Base-by-base conservation (phyloP, 805 yeast species). In the Teunomyces tritomae region DNA sequence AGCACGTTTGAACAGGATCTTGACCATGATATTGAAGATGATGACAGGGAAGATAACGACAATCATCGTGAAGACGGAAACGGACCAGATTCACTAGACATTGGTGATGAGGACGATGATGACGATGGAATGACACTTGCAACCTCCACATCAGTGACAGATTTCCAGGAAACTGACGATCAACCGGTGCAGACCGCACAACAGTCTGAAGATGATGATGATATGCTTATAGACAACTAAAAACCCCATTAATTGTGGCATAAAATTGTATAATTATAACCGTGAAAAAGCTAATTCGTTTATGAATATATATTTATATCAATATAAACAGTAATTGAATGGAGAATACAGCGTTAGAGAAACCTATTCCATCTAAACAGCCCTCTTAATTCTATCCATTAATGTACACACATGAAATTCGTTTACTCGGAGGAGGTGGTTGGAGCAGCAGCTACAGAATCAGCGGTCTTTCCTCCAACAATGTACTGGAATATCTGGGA, bases 401-500 rank as follows among this genome's bases (percentile, higher is more conserved):
- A 47, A 13, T 36, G 14, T 37, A 36, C 46, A 10, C 45, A 28
- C 20, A 36, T 26, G 33, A 14, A 34, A 16, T 8, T 46, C 49
- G 20, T 33, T 40, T 46, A 37, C 40, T 37, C 26, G 40, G 40
- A 37, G 29, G 4, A 8, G 40, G 40, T 24, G 29, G 4, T 5
- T 11, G 40, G 28, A 20, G 27, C 43, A 13, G 46, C 44, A 28
- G 37, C 43, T 20, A 37, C 43, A 11, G 24, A 43, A 9, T 47
- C 53, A 8, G 47, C 56, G 43, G 54, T 50, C 39, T 46, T 42
- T 48, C 89, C 88, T 47, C 74, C 73, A 28, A 82, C 45, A 45
- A 89, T 74, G 65, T 88, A 85, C 49, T 77, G 68, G 44, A 82
- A 47, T 20, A 84, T 79, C 59, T 83, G 79, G n/a, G 61, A 48